Evolutionary conservation across 345 rosid genomes (phyloP).

Genomic region (Populus davidiana): DNA sequence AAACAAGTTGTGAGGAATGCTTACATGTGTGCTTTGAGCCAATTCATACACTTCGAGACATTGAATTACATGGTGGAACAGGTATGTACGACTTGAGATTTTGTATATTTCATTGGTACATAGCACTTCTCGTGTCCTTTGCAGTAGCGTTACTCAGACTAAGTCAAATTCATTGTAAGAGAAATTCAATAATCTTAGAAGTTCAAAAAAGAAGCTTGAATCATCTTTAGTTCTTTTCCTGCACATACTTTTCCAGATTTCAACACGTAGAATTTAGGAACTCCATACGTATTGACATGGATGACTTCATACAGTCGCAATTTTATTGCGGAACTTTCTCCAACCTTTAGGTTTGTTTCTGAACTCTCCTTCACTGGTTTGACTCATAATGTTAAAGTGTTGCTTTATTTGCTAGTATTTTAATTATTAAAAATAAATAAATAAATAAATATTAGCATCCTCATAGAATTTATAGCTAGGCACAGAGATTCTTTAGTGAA

Average conservation of each 20-base stretch:
- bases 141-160: neutral
- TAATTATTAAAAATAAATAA: too few relatives aligned
- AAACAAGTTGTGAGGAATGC: neutral
- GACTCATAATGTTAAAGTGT: neutral
- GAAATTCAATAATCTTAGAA: neutral
- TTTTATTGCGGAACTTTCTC: neutral
- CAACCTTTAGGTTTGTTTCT: neutral
- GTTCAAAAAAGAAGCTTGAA: neutral
- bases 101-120: constrained; percentile 19
- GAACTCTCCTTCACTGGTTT: neutral
- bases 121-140: neutral
- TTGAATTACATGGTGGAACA: neutral
- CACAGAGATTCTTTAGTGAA: neutral
- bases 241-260: neutral
- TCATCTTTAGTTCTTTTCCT: neutral
- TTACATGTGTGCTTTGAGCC: neutral
- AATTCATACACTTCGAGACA: neutral
- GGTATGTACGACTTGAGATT: neutral
- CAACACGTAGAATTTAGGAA: neutral
- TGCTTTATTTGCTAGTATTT: neutral
- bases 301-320: neutral
- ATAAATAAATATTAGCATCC: neutral
- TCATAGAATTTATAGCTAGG: neutral
- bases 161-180: neutral
- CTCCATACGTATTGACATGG: neutral